Evolutionary conservation across 208 protist genomes (phyloP), one percentile per base, ranked within the genome.

Genomic region (Crithidia brevicula): DNA sequence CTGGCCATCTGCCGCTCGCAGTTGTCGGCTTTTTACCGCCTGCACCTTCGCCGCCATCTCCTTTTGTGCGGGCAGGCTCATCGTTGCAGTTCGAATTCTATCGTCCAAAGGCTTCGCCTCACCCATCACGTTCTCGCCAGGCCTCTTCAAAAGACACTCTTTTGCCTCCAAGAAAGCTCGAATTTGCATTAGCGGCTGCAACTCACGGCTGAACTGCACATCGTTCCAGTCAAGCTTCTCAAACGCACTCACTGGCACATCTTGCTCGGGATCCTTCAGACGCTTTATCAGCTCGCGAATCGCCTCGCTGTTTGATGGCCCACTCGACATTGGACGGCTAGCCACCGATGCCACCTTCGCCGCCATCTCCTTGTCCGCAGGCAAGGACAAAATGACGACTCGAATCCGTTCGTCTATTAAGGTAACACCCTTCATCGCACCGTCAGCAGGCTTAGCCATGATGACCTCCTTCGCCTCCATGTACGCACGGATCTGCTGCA

Each of bases 391-490:
- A n/a, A 89, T 51, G 18, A 74, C 75, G 9, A 66, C 72, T 45
- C 83, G 83, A 36, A 89, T 80, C 46, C 80, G 72, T 38, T 56
- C 46, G 57, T 77, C 50, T 38, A 63, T 16, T 36, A 46, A 20
- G 16, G 52, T 22, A 13, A 28, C 13, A 18, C 34, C 43, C 15
- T 16, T 28, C 51, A 67, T 75, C 18, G 15, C 22, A 16, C 23
- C 31, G 15, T 67, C 65, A 2, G 11, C 42, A 16, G 54, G 49
- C 33, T 59, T 63, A 0, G 50, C 56, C 34, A 74, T 77, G 5
- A 70, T 18, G 15, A 43, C 59, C 47, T 82, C 81, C 43, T 83
- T 92, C 11, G 81, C 83, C 67, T 92, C 83, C 75, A 88, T 66
- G 68, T 79, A 83, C 20, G 75, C 71, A 20, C 74, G 81, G 28